Evolutionary conservation across 2,329 filamentous ascomycete genomes (phyloP), one percentile per base, ranked within the genome.

Genomic region (Pestalotiopsis sp.): DNA sequence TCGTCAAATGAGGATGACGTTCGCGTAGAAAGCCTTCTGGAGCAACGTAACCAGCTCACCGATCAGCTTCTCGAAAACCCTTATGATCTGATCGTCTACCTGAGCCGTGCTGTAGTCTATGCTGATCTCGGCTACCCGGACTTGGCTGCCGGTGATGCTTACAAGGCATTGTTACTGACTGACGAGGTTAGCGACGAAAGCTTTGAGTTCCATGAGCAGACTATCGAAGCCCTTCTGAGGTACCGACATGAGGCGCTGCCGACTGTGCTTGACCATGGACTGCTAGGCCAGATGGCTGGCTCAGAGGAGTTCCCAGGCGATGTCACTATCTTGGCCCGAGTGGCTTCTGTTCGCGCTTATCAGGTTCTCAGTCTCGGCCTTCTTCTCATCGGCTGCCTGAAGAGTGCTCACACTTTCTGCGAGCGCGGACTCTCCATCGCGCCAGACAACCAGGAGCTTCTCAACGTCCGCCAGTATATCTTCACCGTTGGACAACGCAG

Each of bases 131-230:
- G 90, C 49, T 98, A 97, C 79, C 93, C 94, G 0, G 96, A 99
- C 79, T 88, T 99, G 52, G 94, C 94, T 4, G 91, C 92, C 12
- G 93, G 94, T 41, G 95, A 98, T 83, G 93, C 94, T 4, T 98
- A 98, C 78, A 91, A 92, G 67, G 94, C 95, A 1, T 86, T 98
- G n/a, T 87, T 97, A 4, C 83, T 99, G 61, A 88, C 92, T 17
- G 95, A 98, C 76, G 93, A 96, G 72, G 87, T 94, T 45, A 81
- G 86, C 71, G 91, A 96, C 68, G 92, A 95, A 70, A 88, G 89
- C 52, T 95, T 93, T 73, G 94, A 98, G 79, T 97, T 94, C 75
- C 91, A 96, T 77, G 90, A 94, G 17, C 83, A 88, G 73, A 90
- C 91, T 9, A 73, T 85, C 6, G 86, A 88, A 65, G 83, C 86